A percentile compares a stretch with the other conserved stretches of the same genome.
Evolutionary conservation across 1,284 basidiomycete genomes (phyloP).

Genomic region (Flammula alnicola): DNA sequence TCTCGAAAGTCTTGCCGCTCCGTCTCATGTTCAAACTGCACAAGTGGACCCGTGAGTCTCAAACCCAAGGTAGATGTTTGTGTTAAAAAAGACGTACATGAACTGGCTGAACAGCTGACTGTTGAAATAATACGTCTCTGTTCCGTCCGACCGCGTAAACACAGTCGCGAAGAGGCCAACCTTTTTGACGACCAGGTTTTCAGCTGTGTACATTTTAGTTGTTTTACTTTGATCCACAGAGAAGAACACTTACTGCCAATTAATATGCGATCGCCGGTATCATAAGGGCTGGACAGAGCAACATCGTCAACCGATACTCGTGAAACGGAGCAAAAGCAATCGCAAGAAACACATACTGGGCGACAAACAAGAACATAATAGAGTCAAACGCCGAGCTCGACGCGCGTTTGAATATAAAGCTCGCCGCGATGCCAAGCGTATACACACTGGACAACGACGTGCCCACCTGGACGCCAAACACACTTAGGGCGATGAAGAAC

Average conservation of each 20-base stretch:
- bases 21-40: conserved; percentile 70
- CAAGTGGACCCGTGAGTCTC: conserved; percentile 4
- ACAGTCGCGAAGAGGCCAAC: conserved; percentile 79
- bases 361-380: conserved; percentile 80
- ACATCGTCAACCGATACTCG: conserved; percentile 25
- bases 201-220: conserved; percentile 40
- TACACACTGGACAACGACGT: conserved; percentile 71
- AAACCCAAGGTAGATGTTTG: too few relatives aligned
- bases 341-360: conserved; percentile 65
- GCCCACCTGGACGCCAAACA: conserved; percentile 69
- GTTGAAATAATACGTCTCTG: conserved; percentile 80
- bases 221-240: not conserved
- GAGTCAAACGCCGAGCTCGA: conserved; percentile 75
- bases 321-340: conserved; percentile 1
- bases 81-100: conserved; percentile 51
- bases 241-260: conserved; percentile 54
- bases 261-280: conserved; percentile 78
- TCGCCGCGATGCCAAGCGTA: conserved; percentile 67
- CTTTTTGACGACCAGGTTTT: conserved; percentile 76
- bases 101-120: conserved; percentile 74
- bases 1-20: conserved; percentile 73
- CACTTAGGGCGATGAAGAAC: conserved; percentile 73
- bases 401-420: conserved; percentile 77
- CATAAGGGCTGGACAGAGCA: conserved; percentile 71
- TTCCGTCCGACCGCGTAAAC: conserved; percentile 69